Evolutionary conservation across 1,139 yeast genomes (phyloP).

Genomic region (Geotrichum carabidarum): DNA sequence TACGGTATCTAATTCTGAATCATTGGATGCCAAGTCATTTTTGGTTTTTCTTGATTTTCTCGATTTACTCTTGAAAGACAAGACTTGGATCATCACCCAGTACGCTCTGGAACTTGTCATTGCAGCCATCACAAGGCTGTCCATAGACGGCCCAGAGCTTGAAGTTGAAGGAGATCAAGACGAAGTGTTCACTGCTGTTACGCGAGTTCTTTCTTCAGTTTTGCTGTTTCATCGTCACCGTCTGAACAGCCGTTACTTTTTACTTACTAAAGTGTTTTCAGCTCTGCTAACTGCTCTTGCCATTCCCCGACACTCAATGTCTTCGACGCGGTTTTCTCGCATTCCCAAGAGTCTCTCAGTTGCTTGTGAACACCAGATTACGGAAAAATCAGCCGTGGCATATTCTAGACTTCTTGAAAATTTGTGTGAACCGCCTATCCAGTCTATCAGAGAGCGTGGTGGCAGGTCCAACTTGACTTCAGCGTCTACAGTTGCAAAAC

Average conservation of each 20-base stretch:
- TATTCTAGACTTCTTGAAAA: constrained; percentile 58
- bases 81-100: constrained; percentile 62
- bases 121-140: constrained; percentile 37
- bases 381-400: constrained; percentile 42
- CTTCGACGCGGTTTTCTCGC: background rate
- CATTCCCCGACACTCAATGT: constrained; percentile 2
- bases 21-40: constrained; percentile 6
- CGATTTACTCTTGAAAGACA: constrained; percentile 45
- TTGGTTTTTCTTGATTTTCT: constrained; percentile 30
- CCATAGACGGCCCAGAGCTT: constrained; percentile 20
- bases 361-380: constrained; percentile 23
- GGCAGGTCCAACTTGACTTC: constrained; percentile 46
- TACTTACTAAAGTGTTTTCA: constrained; percentile 49
- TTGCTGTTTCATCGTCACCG: constrained; percentile 66
- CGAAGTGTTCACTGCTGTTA: constrained; percentile 1
- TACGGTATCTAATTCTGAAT: background rate
- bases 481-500: constrained; percentile 50
- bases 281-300: constrained; percentile 40
- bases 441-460: constrained; percentile 29
- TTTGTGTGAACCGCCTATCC: constrained; percentile 63
- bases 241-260: constrained; percentile 66
- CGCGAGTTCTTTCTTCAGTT: constrained; percentile 32
- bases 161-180: constrained; percentile 9
- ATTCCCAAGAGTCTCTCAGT: background rate
- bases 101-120: constrained; percentile 56